Evolutionary conservation across 2,329 filamentous ascomycete genomes (phyloP).

Genomic region (Chaetomium sp.): DNA sequence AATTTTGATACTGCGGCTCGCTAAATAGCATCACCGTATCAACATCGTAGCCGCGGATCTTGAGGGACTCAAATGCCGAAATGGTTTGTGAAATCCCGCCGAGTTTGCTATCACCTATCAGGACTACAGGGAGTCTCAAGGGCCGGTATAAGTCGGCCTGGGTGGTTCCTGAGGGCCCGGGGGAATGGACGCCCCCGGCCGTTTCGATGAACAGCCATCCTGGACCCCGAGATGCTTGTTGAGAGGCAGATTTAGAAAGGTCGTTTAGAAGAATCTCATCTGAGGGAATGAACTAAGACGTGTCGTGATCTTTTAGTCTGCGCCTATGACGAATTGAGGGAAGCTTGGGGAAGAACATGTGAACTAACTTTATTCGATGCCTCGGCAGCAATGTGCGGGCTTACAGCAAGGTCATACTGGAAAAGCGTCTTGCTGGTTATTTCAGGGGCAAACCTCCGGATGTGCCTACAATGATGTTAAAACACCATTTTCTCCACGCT

Average conservation of each 20-base stretch:
- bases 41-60: slow-evolving; percentile 72
- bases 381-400: slow-evolving; percentile 67
- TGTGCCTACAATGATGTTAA: slow-evolving; percentile 32
- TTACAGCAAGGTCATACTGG: slow-evolving; percentile 67
- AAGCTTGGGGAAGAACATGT: background rate
- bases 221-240: slow-evolving; percentile 30
- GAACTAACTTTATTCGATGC: slow-evolving; percentile 36
- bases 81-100: slow-evolving; percentile 79
- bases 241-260: slow-evolving; percentile 40
- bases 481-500: background rate
- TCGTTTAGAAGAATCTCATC: slow-evolving; percentile 44
- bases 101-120: slow-evolving; percentile 68
- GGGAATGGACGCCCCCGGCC: slow-evolving; percentile 75
- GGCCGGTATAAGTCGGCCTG: slow-evolving; percentile 75
- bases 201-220: slow-evolving; percentile 72
- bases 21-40: slow-evolving; percentile 63
- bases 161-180: slow-evolving; percentile 65
- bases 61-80: slow-evolving; percentile 70
- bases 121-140: slow-evolving; percentile 63
- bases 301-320: background rate
- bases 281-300: slow-evolving; percentile 41
- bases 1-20: slow-evolving; percentile 60
- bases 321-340: too few species aligned
- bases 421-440: slow-evolving; percentile 52
- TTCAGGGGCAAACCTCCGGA: slow-evolving; percentile 50